phyloP scores from a whole-genome alignment of 441 rosid genomes.

The Syzygium malaccense region DNA sequence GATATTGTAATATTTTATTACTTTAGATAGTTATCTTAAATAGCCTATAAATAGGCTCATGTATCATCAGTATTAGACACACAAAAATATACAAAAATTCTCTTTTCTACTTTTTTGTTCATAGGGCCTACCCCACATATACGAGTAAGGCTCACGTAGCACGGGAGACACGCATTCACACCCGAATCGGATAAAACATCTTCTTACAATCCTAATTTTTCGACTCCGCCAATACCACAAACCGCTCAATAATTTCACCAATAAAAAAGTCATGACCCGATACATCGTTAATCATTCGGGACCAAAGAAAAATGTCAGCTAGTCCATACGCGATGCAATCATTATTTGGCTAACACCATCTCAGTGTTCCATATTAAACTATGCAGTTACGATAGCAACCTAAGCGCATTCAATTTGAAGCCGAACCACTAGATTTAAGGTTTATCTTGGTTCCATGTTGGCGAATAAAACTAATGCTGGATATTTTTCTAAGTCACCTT shows the following conservation, averaged over 20 bases:
- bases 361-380: background rate
- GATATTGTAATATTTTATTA: no score
- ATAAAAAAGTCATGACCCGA: background rate
- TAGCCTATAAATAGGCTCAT: no score
- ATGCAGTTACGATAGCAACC: accelerated
- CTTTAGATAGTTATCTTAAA: no score
- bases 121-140: background rate
- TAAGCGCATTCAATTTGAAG: background rate
- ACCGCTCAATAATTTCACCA: background rate
- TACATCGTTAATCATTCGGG: background rate
- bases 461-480: background rate
- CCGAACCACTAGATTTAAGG: background rate
- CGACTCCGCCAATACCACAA: background rate
- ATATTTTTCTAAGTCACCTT: background rate
- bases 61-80: no score
- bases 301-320: background rate
- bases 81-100: no score
- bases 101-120: no score
- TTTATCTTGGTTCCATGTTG: background rate
- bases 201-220: background rate
- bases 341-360: background rate
- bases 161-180: background rate
- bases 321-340: background rate
- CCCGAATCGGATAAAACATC: background rate
- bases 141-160: background rate